Conservation (phyloP, 1,139 yeast species). For the Spathaspora jeffriesii region DNA sequence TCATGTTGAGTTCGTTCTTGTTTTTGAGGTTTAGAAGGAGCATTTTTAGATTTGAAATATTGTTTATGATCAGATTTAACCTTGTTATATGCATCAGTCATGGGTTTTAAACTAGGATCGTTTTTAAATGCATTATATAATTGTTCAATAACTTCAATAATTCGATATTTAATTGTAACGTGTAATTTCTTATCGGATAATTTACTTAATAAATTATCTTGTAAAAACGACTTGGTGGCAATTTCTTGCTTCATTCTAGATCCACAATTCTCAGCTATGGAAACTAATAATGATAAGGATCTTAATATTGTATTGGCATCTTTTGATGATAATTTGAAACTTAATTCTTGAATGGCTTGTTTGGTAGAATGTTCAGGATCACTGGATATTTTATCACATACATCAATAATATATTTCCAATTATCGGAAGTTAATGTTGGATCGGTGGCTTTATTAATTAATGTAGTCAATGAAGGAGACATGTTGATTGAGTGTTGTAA, state of each 20-base stretch:
- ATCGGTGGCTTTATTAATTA: slow-evolving; percentile 72
- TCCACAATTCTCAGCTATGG: slow-evolving; percentile 94
- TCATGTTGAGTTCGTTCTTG: slow-evolving; percentile 49
- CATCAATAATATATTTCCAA: slow-evolving; percentile 82
- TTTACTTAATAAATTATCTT: slow-evolving; percentile 50
- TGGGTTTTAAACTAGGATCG: slow-evolving; percentile 76
- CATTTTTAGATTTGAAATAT: slow-evolving; percentile 27
- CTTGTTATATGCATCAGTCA: slow-evolving; percentile 60
- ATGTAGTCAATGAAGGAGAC: not conserved
- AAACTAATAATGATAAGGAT: slow-evolving; percentile 66
- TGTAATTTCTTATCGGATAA: slow-evolving; percentile 64
- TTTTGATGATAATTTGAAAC: slow-evolving; percentile 52
- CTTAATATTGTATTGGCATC: slow-evolving; percentile 85
- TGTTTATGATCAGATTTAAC: slow-evolving; percentile 45
- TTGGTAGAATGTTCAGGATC: slow-evolving; percentile 67
- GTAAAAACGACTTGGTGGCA: slow-evolving; percentile 69
- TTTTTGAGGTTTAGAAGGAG: slow-evolving; percentile 66
- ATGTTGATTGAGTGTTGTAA: not conserved
- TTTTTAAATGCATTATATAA: slow-evolving; percentile 55
- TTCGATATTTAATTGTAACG: slow-evolving; percentile 61
- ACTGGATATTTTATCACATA: slow-evolving; percentile 74
- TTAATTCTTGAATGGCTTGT: slow-evolving; percentile 52
- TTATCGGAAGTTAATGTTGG: slow-evolving; percentile 80
- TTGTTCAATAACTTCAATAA: slow-evolving; percentile 70
- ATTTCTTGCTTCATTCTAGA: slow-evolving; percentile 82